Base-by-base conservation (phyloP, 2,329 filamentous ascomycete species). In the Tolypocladium pustulatum region DNA sequence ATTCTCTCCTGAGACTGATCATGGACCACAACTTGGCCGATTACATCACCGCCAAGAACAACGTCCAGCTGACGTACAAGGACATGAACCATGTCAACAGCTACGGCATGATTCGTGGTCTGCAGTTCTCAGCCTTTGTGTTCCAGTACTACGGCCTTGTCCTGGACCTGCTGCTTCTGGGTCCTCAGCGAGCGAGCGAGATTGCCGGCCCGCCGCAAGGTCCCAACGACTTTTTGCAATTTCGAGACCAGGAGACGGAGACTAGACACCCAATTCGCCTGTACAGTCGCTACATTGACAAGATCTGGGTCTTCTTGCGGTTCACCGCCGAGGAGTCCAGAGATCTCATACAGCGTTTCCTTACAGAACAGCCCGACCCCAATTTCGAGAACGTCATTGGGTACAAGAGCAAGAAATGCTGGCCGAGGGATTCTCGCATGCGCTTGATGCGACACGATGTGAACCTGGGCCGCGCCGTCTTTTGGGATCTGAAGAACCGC, bases 11-110 rank as follows among this genome's bases (percentile, higher is more conserved):
- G 55, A 85, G 94, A 54, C 76, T 99, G 64, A 97, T 99, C 72
- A 99, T 99, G 95, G 95, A 99, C 68, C 94, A 99, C 80, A 99
- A 99, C 72, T 76, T 99, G 76, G 94, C 94, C 6, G 95, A 99
- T 73, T 99, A 99, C 75, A 99, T 99, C 69, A 97, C 93, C 1
- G 91, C 93, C 41, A 99, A 99, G 83, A 99, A 99, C 80, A 99
- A 99, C 69, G 94, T 99, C 15, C 93, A 97, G 72, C 83, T 99
- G 62, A 97, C 95, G 62, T 99, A 99, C 80, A 99, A 99, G 78
- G 94, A 99, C 67, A 99, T 99, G 94, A 97, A 97, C 70, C 94
- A 99, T 69, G 94, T 95, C 70, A 99, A 99, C 76, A 95, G 91
- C 70, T 99, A 97, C 70, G 94, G 94, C 65, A 89, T 99, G 88